Base-by-base conservation (phyloP, 2,329 filamentous ascomycete species). In the Ceratocystis diversiconidia region DNA sequence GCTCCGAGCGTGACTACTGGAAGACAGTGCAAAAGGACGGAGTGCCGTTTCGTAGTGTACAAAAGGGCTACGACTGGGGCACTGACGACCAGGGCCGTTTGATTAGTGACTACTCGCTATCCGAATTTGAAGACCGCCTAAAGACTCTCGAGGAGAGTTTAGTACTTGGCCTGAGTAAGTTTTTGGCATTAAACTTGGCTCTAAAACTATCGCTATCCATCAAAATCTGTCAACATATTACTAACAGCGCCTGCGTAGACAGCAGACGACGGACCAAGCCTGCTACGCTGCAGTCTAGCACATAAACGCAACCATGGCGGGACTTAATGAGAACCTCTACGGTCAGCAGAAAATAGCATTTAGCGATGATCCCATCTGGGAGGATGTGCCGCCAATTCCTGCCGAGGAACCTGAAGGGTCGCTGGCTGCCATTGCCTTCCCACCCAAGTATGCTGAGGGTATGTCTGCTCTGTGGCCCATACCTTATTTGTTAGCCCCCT, bases 351-450 rank as follows among this genome's bases (percentile, higher is more conserved):
- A 73, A 61, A 79, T 78, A 7, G 69, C 75, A 71, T 69, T 77
- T 55, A 88, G 89, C 74, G 79, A 82, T 63, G 79, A 81, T 68
- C 85, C 89, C 1, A 81, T 80, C 68, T 97, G 91, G 92, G 85
- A 89, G 70, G 90, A 95, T 76, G 81, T 96, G 63, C 79, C 84
- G 63, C 92, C 92, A 22, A 87, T 97, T 65, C 85, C 89, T 3
- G 86, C 94, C 71, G 82, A 90, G 72, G 92, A 96, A 76, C 89
- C 90, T 67, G 87, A 85, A 70, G 81, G 87, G 70, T 90, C 92
- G 32, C 83, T 99, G 67, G 92, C 92, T n/a, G 85, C 87, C 67
- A 99, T 99, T 75, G 87, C 92, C 66, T 99, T 99, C 75, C 84
- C 87, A 1, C 85, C 90, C 41, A 87, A 94, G 69, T 99, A 99